phyloP scores from a whole-genome alignment of 306 rosid genomes.

The apple (Malus domestica) region ASM211411v1 NC_041805.1:5988501-5989000 shows the following conservation, averaged over 20 bases:
- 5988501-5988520: constrained; percentile 29
- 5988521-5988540: constrained; percentile 29
- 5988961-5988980: background rate
- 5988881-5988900: background rate
- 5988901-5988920: background rate
- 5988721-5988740: constrained; percentile 24
- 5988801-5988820: constrained; percentile 39
- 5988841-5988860: background rate
- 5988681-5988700: constrained; percentile 41
- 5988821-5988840: background rate
- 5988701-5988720: constrained; percentile 28
- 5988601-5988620: constrained; percentile 9
- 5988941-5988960: background rate
- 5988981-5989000: background rate
- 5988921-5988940: background rate
- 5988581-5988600: constrained; percentile 35
- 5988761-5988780: constrained; percentile 52
- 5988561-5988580: constrained; percentile 39
- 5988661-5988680: constrained; percentile 72
- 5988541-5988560: constrained; percentile 35
- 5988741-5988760: constrained; percentile 77
- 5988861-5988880: background rate
- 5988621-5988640: constrained; percentile 30
- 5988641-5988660: constrained; percentile 53
- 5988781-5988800: constrained; percentile 44